phyloP scores from a whole-genome alignment of 2,329 filamentous ascomycete species.

The Rhinocladiella similis region DNA sequence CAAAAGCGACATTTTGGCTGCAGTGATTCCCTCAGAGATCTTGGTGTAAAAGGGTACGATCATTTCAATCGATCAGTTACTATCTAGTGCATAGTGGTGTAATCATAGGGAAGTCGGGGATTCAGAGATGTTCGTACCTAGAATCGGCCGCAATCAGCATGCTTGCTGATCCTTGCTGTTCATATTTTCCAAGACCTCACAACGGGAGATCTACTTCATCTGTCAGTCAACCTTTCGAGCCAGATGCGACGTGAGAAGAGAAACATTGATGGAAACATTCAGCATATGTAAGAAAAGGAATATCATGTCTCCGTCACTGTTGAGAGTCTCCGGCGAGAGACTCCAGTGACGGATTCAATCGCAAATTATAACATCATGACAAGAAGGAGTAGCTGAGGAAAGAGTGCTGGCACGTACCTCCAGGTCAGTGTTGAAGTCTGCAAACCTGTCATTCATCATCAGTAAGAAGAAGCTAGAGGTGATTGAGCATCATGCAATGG shows the following conservation, averaged over 20 bases:
- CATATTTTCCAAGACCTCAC: not conserved
- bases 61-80: slow-evolving; percentile 63
- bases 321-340: slow-evolving; percentile 88
- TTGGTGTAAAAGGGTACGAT: slow-evolving; percentile 62
- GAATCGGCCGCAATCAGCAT: not conserved
- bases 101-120: slow-evolving; percentile 60
- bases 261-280: slow-evolving; percentile 48
- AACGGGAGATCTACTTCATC: not conserved
- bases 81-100: slow-evolving; percentile 67
- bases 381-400: slow-evolving; percentile 27
- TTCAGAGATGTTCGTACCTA: slow-evolving; percentile 7
- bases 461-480: no score
- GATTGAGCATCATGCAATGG: no score
- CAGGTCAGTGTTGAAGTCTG: not conserved
- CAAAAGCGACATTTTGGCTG: not conserved
- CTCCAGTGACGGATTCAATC: slow-evolving; percentile 86
- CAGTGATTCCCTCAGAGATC: slow-evolving; percentile 61
- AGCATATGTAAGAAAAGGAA: slow-evolving; percentile 99
- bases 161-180: not conserved
- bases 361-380: slow-evolving; percentile 98
- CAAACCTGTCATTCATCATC: not conserved
- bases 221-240: slow-evolving; percentile 5
- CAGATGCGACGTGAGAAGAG: not conserved
- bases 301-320: slow-evolving; percentile 77
- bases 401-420: slow-evolving; percentile 27